phyloP scores from a whole-genome alignment of 345 rosid species.

The Hirschfeldia incana region DNA sequence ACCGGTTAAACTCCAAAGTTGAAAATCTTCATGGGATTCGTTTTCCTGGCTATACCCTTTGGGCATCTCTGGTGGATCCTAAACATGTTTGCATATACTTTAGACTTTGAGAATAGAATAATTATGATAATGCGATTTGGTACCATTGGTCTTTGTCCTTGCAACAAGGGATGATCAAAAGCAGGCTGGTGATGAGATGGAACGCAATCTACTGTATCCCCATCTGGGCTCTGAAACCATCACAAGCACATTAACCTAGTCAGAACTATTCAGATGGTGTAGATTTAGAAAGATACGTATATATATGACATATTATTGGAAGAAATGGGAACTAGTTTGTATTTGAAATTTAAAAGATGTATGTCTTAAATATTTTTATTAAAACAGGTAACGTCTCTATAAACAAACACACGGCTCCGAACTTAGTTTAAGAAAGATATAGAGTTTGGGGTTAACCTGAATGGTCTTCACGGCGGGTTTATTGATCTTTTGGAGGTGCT shows the following conservation, averaged over 20 bases:
- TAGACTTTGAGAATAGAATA: neutral
- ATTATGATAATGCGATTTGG: neutral
- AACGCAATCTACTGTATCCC: slow-evolving; percentile 86
- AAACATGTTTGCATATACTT: slow-evolving; percentile 32
- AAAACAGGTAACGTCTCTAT: neutral
- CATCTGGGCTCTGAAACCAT: slow-evolving; percentile 74
- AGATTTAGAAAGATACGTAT: neutral
- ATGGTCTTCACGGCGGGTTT: slow-evolving; percentile 82
- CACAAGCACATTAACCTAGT: neutral
- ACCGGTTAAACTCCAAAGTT: slow-evolving; percentile 77
- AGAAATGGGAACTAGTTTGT: neutral
- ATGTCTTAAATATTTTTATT: neutral
- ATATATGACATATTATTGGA: neutral
- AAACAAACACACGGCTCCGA: neutral
- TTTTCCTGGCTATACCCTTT: slow-evolving; percentile 47
- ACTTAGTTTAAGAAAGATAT: neutral
- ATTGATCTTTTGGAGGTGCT: slow-evolving; percentile 72
- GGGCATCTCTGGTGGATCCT: slow-evolving; percentile 90
- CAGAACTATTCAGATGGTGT: neutral
- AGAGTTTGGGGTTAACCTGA: slow-evolving; percentile 49
- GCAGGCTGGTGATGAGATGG: slow-evolving; percentile 82
- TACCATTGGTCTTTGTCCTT: slow-evolving; percentile 76
- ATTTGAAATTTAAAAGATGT: neutral
- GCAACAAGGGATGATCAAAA: slow-evolving; percentile 79
- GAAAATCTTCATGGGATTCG: slow-evolving; percentile 51